Conservation (phyloP, 2,329 filamentous ascomycete species). For the Achaetomium macrosporum region DNA sequence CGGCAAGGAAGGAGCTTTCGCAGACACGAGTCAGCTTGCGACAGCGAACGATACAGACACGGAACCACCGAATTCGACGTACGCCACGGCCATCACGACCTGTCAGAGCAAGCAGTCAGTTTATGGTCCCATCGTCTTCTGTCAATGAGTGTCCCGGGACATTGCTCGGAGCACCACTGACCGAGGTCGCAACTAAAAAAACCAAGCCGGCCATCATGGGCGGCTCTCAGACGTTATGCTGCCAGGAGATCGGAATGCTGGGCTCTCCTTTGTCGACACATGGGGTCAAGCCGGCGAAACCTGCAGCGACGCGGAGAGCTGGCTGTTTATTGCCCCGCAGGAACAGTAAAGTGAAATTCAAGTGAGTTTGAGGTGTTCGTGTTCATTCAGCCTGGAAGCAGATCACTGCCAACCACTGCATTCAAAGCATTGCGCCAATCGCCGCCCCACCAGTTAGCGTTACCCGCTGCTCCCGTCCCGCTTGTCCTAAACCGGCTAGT, state of each 20-base stretch:
- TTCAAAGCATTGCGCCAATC: too few relatives aligned
- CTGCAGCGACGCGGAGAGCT: background rate
- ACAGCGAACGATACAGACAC: background rate
- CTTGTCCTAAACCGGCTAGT: slow-evolving; percentile 7
- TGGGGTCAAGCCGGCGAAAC: slow-evolving; percentile 2
- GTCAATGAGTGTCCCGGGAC: background rate
- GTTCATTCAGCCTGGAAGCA: slow-evolving; percentile 1
- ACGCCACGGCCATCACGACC: slow-evolving; percentile 56
- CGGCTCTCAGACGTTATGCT: background rate
- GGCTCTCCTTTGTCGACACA: slow-evolving; percentile 4
- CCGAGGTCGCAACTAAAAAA: slow-evolving; percentile 31
- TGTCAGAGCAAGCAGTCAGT: slow-evolving; percentile 27
- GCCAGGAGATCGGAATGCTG: background rate
- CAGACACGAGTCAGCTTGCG: slow-evolving; percentile 21
- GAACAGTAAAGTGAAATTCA: background rate
- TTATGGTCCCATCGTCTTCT: background rate
- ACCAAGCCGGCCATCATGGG: slow-evolving; percentile 31
- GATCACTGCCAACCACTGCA: background rate
- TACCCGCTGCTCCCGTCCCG: slow-evolving; percentile 1
- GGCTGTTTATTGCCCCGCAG: background rate
- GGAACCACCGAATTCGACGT: slow-evolving; percentile 30
- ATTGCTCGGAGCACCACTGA: slow-evolving; percentile 14
- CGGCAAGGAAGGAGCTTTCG: slow-evolving; percentile 82
- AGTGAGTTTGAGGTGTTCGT: background rate
- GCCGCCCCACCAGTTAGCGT: too few relatives aligned